Conservation (phyloP, 257 asterid species). For the Nyctanthes arbortristis region DNA sequence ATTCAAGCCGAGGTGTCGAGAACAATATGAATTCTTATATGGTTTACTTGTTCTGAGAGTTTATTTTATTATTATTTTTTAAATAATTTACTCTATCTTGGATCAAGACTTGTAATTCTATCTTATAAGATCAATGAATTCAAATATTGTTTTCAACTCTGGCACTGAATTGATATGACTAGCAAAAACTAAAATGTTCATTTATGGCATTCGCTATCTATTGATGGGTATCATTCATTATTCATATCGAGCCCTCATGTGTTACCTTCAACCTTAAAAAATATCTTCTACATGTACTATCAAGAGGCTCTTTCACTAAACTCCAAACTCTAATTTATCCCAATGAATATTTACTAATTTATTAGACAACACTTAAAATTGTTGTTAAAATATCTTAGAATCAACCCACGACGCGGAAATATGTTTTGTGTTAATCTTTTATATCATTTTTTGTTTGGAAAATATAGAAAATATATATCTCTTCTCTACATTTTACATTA, state of each 20-base stretch:
- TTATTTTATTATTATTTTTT: no score
- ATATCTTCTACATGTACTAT: neutral
- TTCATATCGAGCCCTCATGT: neutral
- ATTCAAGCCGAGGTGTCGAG: no score
- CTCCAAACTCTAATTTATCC: neutral
- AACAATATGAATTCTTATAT: no score
- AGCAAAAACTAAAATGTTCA: slow-evolving; percentile 19
- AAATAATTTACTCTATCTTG: no score
- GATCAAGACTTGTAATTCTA: no score
- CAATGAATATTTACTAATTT: neutral
- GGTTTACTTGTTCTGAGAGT: no score
- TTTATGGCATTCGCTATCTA: slow-evolving; percentile 8
- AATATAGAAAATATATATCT: no score
- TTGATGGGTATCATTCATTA: slow-evolving; percentile 2
- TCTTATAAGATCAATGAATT: no score
- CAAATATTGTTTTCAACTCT: slow-evolving; percentile 14
- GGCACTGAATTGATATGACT: slow-evolving; percentile 17
- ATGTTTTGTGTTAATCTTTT: no score
- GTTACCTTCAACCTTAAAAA: neutral
- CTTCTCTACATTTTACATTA: no score
- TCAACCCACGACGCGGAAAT: neutral
- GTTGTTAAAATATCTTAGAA: neutral
- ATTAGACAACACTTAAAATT: neutral
- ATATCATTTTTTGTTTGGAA: no score
- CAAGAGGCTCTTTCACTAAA: neutral